Base-by-base conservation (phyloP, 1,284 basidiomycete species). In the Coniferiporia weirii region DNA sequence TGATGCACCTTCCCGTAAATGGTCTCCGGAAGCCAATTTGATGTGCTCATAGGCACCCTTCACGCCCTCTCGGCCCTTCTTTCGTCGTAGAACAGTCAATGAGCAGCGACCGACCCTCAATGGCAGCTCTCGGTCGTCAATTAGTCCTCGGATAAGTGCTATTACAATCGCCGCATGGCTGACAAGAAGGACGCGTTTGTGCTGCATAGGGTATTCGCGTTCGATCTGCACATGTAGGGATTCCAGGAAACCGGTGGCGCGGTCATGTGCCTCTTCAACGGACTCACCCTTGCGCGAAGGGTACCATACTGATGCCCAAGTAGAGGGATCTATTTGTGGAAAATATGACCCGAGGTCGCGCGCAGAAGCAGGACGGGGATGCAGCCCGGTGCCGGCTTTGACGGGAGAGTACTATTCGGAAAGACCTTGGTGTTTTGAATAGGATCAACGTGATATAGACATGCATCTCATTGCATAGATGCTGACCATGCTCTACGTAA, bases 391-490 rank as follows among this genome's bases (percentile, higher is more conserved):
- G 8, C 80, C 79, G 0, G 82, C 81, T 6, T 69, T 72, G 20
- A 83, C 89, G 32, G 87, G 89, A 1, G 87, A 89, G 70, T 89
- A 94, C 91, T 91, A 94, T 71, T 94, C 93, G 4, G 83, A 80
- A 9, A 94, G 69, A 8, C 91, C 91, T 89, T 22, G 9, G 35
- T 10, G 10, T 27, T 9, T 56, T 22, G 17, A 40, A 19, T 1
- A 15, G 22, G 27, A 50, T 5, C 17, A 22, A 22, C 49, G 15
- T 47, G 10, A 27, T 27, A 57, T 20, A 9, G 6, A n/a, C 47
- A 32, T 49, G 46, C 27, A 35, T 49, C 13, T 44, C 17, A 27
- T 34, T 40, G 52, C 50, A 49, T 9, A 19, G 12, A 10, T n/a
- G 66, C 78, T 53, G 65, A 85, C 89, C 89, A 64, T 93, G 90